These are phyloP conservation scores for Blastocladiella britannica DNA, from an alignment of 192 early-diverging fungal species.

Conservation along the genomic window DNA sequence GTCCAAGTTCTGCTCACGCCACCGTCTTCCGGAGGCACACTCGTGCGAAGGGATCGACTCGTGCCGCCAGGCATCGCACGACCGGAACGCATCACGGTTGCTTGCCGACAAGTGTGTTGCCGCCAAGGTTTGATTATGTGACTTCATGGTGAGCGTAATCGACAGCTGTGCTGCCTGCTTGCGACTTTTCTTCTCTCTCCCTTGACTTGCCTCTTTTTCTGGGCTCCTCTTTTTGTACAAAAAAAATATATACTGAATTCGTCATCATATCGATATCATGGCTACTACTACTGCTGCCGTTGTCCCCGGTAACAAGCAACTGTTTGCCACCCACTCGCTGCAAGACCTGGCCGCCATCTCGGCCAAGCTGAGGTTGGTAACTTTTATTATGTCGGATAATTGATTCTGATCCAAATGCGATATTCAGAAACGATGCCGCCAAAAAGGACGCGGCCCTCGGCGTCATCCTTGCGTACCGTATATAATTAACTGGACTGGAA, in stretches of 20 bases:
- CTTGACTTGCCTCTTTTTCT: too few relatives aligned
- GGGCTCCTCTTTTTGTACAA: too few relatives aligned
- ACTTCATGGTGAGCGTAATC: too few relatives aligned
- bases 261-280: too few relatives aligned
- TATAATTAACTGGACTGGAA: too few relatives aligned
- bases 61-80: constrained; percentile 36
- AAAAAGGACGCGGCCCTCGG: background rate
- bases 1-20: constrained; percentile 38
- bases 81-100: constrained; percentile 33
- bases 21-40: constrained; percentile 56
- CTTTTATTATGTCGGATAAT: background rate
- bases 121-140: constrained; percentile 43
- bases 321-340: background rate
- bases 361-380: background rate
- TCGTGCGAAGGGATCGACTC: constrained; percentile 39
- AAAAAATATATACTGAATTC: too few relatives aligned
- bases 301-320: background rate
- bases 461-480: background rate
- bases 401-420: too few relatives aligned
- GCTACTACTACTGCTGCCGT: too few relatives aligned
- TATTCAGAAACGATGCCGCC: background rate
- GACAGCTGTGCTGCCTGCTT: too few relatives aligned
- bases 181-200: too few relatives aligned
- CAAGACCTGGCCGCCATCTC: background rate
- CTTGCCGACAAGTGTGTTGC: constrained; percentile 50